These are phyloP conservation scores for Crassisporium funariophilum DNA, from an alignment of 768 basidiomycete genomes.

Conservation along the genomic window DNA sequence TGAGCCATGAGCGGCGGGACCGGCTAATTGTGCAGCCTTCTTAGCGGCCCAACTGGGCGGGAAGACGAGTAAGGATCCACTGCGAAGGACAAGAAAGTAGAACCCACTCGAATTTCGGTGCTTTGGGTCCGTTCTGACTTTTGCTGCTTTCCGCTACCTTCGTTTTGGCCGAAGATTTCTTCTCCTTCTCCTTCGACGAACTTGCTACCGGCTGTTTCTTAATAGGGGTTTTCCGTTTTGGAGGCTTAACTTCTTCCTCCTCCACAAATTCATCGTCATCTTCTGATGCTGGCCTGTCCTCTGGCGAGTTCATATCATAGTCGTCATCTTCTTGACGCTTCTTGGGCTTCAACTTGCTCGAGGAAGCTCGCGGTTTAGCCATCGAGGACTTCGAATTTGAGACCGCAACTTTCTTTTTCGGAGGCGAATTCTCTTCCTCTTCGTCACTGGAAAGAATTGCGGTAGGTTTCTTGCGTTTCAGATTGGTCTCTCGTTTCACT, in stretches of 20 bases:
- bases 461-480: conserved; percentile 34
- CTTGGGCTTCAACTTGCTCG: conserved; percentile 23
- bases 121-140: conserved; percentile 17
- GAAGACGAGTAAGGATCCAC: neutral
- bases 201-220: conserved; percentile 22
- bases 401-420: conserved; percentile 43
- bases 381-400: conserved; percentile 23
- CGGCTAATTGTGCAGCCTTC: conserved; percentile 62
- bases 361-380: conserved; percentile 27
- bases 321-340: conserved; percentile 28
- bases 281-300: conserved; percentile 11
- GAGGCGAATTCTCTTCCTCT: conserved; percentile 39
- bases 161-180: conserved; percentile 8
- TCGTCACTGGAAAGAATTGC: conserved; percentile 41
- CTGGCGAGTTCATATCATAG: conserved; percentile 24
- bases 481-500: conserved; percentile 21
- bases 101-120: conserved; percentile 29
- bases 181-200: conserved; percentile 15
- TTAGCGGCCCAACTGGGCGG: conserved; percentile 43
- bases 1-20: conserved; percentile 64
- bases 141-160: conserved; percentile 12
- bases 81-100: neutral
- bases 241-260: conserved; percentile 31
- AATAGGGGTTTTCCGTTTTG: conserved; percentile 23
- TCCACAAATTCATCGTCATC: conserved; percentile 20